Evolutionary conservation across 345 rosid genomes (phyloP).

Genomic region (Gossypium raimondii): DNA sequence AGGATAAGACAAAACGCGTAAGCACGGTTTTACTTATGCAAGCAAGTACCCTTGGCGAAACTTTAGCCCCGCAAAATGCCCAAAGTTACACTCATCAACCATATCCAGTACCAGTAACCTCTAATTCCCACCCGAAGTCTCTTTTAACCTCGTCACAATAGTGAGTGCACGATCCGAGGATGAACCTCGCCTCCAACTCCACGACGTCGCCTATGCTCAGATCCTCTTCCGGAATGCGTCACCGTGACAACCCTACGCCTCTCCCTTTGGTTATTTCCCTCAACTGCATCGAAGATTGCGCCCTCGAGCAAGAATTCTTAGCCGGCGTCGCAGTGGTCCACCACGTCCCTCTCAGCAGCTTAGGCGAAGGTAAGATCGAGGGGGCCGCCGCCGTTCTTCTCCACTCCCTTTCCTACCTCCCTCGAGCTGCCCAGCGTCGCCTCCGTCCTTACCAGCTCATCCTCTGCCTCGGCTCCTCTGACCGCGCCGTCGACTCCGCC

Average conservation of each 20-base stretch:
- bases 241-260: constrained; percentile 38
- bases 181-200: constrained; percentile 25
- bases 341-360: constrained; percentile 90
- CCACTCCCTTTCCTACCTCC: constrained; percentile 92
- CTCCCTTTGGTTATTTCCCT: constrained; percentile 71
- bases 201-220: constrained; percentile 21
- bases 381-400: constrained; percentile 84
- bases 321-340: constrained; percentile 76
- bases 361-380: constrained; percentile 86
- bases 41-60: neutral
- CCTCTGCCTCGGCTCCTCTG: constrained; percentile 91
- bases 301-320: constrained; percentile 72
- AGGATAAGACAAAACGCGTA: neutral
- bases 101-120: constrained; percentile 39
- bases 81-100: constrained; percentile 18
- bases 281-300: constrained; percentile 89
- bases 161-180: neutral
- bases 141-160: neutral
- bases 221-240: constrained; percentile 56
- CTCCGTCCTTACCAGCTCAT: constrained; percentile 94
- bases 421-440: constrained; percentile 98
- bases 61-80: constrained; percentile 15
- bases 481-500: constrained; percentile 86
- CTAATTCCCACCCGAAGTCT: constrained; percentile 5
- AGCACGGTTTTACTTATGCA: no score